Evolutionary conservation across 2,329 filamentous ascomycete species (phyloP).

Genomic region (Sordariomycetes sp.): DNA sequence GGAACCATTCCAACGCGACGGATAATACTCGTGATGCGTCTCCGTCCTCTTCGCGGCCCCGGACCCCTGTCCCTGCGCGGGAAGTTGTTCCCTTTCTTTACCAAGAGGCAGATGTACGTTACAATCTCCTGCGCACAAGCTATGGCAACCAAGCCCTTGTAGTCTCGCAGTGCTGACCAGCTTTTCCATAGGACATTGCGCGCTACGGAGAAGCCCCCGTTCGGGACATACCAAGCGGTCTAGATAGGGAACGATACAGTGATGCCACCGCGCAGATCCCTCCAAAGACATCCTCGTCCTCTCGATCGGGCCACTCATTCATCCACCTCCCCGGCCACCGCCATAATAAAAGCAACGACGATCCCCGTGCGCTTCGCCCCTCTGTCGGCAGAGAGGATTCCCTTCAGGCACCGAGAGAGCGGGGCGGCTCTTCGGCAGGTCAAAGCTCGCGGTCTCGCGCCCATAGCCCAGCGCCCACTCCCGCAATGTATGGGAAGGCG

Average conservation of each 20-base stretch:
- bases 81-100: conserved; percentile 98
- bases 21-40: conserved; percentile 66
- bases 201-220: conserved; percentile 71
- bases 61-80: conserved; percentile 77
- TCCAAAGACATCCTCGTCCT: conserved; percentile 52
- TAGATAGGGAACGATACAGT: conserved; percentile 58
- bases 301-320: conserved; percentile 46
- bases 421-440: conserved; percentile 28
- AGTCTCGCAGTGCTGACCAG: neutral
- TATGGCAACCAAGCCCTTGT: neutral
- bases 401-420: conserved; percentile 40
- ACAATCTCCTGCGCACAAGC: conserved; percentile 5
- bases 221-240: conserved; percentile 55
- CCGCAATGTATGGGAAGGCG: conserved; percentile 37
- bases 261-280: conserved; percentile 36
- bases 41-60: conserved; percentile 64
- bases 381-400: conserved; percentile 68
- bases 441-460: conserved; percentile 49
- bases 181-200: conserved; percentile 51
- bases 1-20: conserved; percentile 70
- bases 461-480: conserved; percentile 71
- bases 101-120: conserved; percentile 68
- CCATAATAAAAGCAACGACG: conserved; percentile 62
- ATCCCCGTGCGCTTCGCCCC: conserved; percentile 57
- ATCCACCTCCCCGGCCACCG: conserved; percentile 54